Conservation (phyloP, 495 filamentous ascomycete genomes). For the Penicillium odoratum region DNA sequence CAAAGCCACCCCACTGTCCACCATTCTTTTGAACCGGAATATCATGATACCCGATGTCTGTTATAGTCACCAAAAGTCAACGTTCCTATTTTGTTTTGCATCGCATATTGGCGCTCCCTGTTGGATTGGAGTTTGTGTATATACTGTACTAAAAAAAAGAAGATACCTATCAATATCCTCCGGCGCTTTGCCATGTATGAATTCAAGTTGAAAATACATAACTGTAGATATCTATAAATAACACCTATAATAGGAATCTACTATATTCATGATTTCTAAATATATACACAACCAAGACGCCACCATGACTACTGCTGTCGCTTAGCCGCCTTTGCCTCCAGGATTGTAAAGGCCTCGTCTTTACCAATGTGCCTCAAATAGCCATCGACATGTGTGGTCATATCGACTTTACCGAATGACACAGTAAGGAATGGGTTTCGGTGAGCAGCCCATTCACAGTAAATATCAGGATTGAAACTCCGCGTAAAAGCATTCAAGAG, state of each 20-base stretch:
- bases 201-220: too few species aligned
- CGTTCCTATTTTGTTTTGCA: conserved; percentile 12
- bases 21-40: conserved; percentile 5
- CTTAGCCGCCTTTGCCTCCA: too few species aligned
- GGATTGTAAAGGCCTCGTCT: neutral
- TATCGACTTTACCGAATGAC: neutral
- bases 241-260: too few species aligned
- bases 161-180: neutral
- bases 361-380: neutral
- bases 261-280: too few species aligned
- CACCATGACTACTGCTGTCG: too few species aligned
- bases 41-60: conserved; percentile 28
- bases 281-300: too few species aligned
- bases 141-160: neutral
- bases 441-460: neutral
- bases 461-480: neutral
- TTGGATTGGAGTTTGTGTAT: conserved; percentile 9
- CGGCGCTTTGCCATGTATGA: too few species aligned
- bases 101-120: conserved; percentile 15
- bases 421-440: neutral
- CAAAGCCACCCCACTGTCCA: neutral
- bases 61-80: conserved; percentile 9
- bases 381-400: neutral
- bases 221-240: too few species aligned
- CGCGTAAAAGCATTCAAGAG: neutral